Evolutionary conservation across 1,284 basidiomycete genomes (phyloP).

Genomic region (Mycena sp.): DNA sequence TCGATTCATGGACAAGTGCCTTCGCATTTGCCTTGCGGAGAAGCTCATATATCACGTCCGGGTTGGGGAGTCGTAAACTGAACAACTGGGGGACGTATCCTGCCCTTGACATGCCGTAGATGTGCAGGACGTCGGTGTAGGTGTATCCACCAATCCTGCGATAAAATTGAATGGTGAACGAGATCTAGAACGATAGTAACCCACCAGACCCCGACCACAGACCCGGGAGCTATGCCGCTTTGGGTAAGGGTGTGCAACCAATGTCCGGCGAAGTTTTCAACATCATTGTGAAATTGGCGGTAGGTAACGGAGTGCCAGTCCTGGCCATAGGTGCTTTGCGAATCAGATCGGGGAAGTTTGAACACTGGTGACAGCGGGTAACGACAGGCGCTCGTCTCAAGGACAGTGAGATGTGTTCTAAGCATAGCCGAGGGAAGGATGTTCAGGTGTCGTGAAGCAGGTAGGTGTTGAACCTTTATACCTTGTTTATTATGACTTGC

Average conservation of each 20-base stretch:
- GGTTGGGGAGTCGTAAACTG: constrained; percentile 65
- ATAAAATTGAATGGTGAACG: constrained; percentile 13
- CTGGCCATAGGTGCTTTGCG: constrained; percentile 42
- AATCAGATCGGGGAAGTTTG: constrained; percentile 47
- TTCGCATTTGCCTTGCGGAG: constrained; percentile 57
- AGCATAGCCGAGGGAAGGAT: constrained; percentile 42
- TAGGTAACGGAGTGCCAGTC: constrained; percentile 48
- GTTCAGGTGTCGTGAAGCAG: constrained; percentile 27
- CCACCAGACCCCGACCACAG: constrained; percentile 72
- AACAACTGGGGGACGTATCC: constrained; percentile 74
- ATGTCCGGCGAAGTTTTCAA: constrained; percentile 63
- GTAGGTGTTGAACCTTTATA: constrained; percentile 28
- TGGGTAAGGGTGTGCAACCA: constrained; percentile 55
- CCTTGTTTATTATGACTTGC: constrained; percentile 21
- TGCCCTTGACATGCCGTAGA: constrained; percentile 69
- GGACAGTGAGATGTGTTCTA: constrained; percentile 53
- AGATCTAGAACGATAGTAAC: constrained; percentile 29
- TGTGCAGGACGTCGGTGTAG: constrained; percentile 67
- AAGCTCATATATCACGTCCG: constrained; percentile 65
- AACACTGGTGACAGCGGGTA: constrained; percentile 47
- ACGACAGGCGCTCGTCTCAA: constrained; percentile 46
- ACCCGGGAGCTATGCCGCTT: constrained; percentile 51
- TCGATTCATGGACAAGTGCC: constrained; percentile 62
- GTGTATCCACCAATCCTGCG: constrained; percentile 66
- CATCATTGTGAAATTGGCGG: constrained; percentile 59